phyloP scores from a whole-genome alignment of 2,329 filamentous ascomycete species.

The Epichloe sibirici region DNA sequence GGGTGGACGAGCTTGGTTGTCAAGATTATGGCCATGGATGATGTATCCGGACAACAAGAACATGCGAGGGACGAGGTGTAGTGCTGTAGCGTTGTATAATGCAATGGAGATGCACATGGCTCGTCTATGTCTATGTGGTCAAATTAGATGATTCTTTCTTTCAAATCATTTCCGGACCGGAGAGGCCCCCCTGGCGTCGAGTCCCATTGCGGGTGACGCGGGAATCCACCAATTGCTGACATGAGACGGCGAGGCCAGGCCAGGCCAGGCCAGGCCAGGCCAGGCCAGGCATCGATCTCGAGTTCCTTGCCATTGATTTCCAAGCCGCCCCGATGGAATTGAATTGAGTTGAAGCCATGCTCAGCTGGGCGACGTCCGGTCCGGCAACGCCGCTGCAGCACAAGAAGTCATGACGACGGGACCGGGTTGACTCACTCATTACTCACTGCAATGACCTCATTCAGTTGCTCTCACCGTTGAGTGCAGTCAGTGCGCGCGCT shows the following conservation, averaged over 20 bases:
- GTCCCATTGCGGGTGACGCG: not conserved
- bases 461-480: too few relatives aligned
- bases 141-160: not conserved
- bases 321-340: not conserved
- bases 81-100: not conserved
- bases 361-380: too few relatives aligned
- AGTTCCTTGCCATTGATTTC: too few relatives aligned
- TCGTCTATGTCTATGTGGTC: too few relatives aligned
- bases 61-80: conserved; percentile 35
- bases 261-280: not conserved
- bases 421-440: not conserved
- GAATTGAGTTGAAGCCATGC: not conserved
- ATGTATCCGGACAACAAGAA: conserved; percentile 32
- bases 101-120: too few relatives aligned
- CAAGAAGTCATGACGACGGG: not conserved
- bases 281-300: not conserved
- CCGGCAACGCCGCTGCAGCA: not conserved
- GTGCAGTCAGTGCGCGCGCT: too few relatives aligned
- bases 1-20: conserved; percentile 98
- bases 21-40: conserved; percentile 93
- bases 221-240: not conserved
- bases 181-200: too few relatives aligned
- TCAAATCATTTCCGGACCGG: not conserved
- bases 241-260: not conserved
- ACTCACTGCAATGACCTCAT: too few relatives aligned